Evolutionary conservation across 2,329 filamentous ascomycete species (phyloP).

Genomic region (Cadophora luteo-olivacea): DNA sequence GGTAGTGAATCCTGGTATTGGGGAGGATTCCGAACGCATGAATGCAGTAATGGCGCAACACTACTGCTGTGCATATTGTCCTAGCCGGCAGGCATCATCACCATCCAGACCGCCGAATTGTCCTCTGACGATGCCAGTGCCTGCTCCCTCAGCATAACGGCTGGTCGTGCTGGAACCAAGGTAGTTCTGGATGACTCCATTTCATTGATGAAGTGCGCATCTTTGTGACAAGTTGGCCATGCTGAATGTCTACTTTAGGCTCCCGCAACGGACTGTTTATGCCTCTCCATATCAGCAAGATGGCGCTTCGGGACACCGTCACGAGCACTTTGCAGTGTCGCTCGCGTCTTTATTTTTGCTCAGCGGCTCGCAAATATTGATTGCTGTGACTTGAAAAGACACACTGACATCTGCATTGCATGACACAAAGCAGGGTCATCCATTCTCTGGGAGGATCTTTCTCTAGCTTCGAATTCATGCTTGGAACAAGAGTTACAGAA

Average conservation of each 20-base stretch:
- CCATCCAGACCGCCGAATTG: not conserved
- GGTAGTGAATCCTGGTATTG: not conserved
- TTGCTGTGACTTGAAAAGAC: not conserved
- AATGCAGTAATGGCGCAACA: not conserved
- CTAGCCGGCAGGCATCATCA: not conserved
- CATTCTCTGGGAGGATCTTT: not conserved
- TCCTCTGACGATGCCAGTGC: not conserved
- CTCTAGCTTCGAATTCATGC: not conserved
- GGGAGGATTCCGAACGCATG: not conserved
- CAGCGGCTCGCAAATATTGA: not conserved
- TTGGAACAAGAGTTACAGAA: not conserved
- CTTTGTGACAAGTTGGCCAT: not conserved
- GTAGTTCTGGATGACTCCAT: not conserved
- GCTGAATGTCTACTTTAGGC: too few relatives aligned
- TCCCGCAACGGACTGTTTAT: not conserved
- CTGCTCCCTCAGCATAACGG: not conserved
- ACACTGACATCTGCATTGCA: not conserved
- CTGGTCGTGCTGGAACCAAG: not conserved
- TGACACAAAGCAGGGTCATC: not conserved
- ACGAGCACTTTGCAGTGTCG: not conserved
- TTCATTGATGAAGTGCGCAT: not conserved
- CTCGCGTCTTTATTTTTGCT: not conserved
- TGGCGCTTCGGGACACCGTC: not conserved
- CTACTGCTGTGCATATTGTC: not conserved
- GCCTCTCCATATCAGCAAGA: not conserved